Conservation (phyloP, 2,329 filamentous ascomycete genomes). For the Apiospora malaysiana region DNA sequence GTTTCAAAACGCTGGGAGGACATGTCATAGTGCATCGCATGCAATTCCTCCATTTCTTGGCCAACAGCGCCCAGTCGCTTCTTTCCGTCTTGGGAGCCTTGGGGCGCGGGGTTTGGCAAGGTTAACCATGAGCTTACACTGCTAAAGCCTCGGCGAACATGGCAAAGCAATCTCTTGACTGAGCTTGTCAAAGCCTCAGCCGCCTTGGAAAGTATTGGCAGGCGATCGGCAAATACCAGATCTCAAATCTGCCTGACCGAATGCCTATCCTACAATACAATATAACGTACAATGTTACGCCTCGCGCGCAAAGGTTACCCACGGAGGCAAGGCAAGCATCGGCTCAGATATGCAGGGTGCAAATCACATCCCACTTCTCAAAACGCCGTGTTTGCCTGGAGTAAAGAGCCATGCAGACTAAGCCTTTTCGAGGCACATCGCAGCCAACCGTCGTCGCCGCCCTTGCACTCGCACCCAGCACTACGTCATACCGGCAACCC, state of each 20-base stretch:
- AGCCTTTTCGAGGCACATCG: constrained; percentile 1
- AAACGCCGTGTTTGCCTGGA: background rate
- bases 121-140: background rate
- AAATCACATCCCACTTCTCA: background rate
- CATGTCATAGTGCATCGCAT: constrained; percentile 18
- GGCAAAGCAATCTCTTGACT: background rate
- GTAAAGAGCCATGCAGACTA: background rate
- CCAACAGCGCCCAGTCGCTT: constrained; percentile 16
- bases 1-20: background rate
- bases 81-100: background rate
- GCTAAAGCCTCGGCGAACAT: background rate
- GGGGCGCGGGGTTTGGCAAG: constrained; percentile 9
- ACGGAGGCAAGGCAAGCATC: background rate
- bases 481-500: constrained; percentile 12
- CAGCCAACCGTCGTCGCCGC: background rate
- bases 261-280: background rate
- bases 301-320: background rate
- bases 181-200: constrained; percentile 6
- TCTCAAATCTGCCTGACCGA: background rate
- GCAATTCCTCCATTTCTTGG: background rate
- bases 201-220: constrained; percentile 16
- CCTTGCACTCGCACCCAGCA: background rate
- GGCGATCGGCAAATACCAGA: background rate
- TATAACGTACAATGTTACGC: background rate
- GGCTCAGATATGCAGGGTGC: background rate